Conservation (phyloP, 148 eudicot species). For the Limonium bicolor region DNA sequence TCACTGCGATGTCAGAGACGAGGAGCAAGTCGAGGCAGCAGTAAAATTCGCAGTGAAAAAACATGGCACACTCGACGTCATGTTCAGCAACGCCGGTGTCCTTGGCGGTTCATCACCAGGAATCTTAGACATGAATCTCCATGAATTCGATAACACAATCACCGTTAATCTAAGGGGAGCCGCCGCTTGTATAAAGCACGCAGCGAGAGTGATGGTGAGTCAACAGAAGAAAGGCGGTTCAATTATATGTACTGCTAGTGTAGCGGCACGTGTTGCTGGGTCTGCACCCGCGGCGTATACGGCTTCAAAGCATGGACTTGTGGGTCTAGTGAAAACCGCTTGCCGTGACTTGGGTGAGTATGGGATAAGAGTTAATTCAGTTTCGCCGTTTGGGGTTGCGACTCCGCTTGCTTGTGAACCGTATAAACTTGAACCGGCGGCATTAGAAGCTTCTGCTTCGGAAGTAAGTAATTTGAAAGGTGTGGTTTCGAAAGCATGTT, state of each 20-base stretch:
- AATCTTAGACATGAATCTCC: constrained; percentile 34
- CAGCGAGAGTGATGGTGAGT: constrained; percentile 42
- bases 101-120: constrained; percentile 26
- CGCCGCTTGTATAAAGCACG: constrained; percentile 47
- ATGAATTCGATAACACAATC: constrained; percentile 24
- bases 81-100: constrained; percentile 59
- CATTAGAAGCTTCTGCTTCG: constrained; percentile 20
- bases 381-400: constrained; percentile 71
- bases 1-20: constrained; percentile 54
- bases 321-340: constrained; percentile 51
- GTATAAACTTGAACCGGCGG: constrained; percentile 24
- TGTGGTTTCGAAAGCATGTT: constrained; percentile 34
- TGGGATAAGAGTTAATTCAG: constrained; percentile 61
- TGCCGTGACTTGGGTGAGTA: constrained; percentile 55
- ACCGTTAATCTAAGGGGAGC: constrained; percentile 50
- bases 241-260: constrained; percentile 54
- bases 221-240: constrained; percentile 29
- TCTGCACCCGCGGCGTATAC: constrained; percentile 47
- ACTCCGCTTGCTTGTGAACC: constrained; percentile 50
- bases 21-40: constrained; percentile 27
- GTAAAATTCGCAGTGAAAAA: constrained; percentile 21
- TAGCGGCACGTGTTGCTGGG: constrained; percentile 38
- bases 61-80: constrained; percentile 26
- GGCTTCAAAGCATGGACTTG: constrained; percentile 49
- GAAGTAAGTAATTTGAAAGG: constrained; percentile 43